Evolutionary conservation across 192 early-diverging fungal species (phyloP), one percentile per base, ranked within the genome.

Genomic region (Coemansia reversa): DNA sequence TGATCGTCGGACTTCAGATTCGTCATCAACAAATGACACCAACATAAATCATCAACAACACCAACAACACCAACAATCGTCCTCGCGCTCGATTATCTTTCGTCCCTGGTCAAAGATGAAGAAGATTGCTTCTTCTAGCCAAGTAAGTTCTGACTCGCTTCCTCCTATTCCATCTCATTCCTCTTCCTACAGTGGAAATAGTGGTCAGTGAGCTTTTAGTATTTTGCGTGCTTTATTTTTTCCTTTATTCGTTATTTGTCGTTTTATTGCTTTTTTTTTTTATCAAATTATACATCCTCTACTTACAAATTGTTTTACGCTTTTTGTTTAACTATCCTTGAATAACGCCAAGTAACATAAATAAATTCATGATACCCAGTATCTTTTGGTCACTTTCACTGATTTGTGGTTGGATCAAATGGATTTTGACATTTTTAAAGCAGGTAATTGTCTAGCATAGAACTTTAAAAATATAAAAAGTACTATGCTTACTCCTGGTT

Each of bases 51-150:
- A 52, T 2, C 66, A 64, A 49, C 62, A 65, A 42, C 54, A 65
- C 6, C 62, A n/a, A 11, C 57, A 29, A 33, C 63, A 16, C 1
- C 64, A 58, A 16, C 71, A 63, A 33, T 51, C 54, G 1, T 74
- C 71, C 3, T 52, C 78, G 19, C 72, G 78, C 33, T 72, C 78
- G 29, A 51, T 69, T 25, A 70, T 76, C 23, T 81, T 81, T 48
- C 62, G 73, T 4, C 78, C 78, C 3, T 81, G 78, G 78, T 67
- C 72, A n/a, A 81, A 75, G 56, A 71, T 81, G 65, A 81, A 81
- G 27, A 81, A 81, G 53, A 75, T 75, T 3, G 65, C 78, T 0
- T 80, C 77, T 7, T 74, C 67, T 5, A 71, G 39, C 65, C 72
- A 75, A 22, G 72, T 74, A 58, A 61, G 65, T 55, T 29, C 68